These are phyloP conservation scores for Venturia nashicola DNA, from an alignment of 2,329 filamentous ascomycete species.

Conservation along the genomic window DNA sequence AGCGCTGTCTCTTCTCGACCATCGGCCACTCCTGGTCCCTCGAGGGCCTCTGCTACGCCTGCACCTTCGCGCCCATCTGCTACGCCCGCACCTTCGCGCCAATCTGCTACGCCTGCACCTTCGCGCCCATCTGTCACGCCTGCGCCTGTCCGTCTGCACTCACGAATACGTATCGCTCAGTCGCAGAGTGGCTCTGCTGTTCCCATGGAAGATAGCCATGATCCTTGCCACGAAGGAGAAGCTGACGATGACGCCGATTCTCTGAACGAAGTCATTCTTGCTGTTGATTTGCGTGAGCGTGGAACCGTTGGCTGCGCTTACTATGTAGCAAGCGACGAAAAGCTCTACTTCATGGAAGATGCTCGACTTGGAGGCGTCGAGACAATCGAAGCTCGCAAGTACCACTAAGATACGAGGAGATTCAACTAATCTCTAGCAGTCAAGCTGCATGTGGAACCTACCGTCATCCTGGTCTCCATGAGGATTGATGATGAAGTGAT, in stretches of 20 bases:
- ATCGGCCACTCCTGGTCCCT: background rate
- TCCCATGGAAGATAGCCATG: background rate
- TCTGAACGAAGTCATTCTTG: slow-evolving; percentile 63
- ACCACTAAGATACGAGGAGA: background rate
- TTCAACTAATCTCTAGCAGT: slow-evolving; percentile 30
- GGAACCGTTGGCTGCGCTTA: slow-evolving; percentile 73
- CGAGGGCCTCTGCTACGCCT: background rate
- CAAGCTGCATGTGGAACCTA: slow-evolving; percentile 49
- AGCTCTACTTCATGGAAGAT: slow-evolving; percentile 67
- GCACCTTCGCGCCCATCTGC: background rate
- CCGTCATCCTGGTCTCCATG: slow-evolving; percentile 44
- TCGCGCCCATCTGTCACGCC: background rate
- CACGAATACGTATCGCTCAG: background rate
- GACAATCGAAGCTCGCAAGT: slow-evolving; percentile 35
- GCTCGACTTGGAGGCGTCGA: slow-evolving; percentile 56
- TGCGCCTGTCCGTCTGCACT: background rate
- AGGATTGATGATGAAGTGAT: slow-evolving; percentile 39
- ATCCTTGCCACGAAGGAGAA: background rate
- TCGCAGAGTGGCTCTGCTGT: background rate
- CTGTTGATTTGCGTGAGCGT: slow-evolving; percentile 60
- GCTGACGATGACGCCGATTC: slow-evolving; percentile 30
- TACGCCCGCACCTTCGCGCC: background rate
- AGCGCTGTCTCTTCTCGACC: background rate
- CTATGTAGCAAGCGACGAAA: slow-evolving; percentile 59
- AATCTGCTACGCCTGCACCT: background rate